These are phyloP conservation scores for Saprolegnia parasitica DNA, from an alignment of 352 stramenopile species.

Conservation along the genomic window DNA sequence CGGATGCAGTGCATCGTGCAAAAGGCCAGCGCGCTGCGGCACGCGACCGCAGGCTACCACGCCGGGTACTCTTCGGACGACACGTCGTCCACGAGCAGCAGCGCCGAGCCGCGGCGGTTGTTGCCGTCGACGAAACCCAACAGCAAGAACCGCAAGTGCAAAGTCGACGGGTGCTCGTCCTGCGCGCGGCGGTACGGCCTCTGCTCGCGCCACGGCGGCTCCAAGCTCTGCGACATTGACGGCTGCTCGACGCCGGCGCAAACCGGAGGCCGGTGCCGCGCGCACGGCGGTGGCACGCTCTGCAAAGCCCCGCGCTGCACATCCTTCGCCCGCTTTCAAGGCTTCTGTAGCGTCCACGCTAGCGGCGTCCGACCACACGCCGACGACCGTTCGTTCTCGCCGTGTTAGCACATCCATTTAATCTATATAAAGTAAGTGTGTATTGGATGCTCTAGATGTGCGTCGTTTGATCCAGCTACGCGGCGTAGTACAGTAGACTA, in stretches of 20 bases:
- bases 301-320: background rate
- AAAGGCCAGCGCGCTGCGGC: background rate
- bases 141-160: conserved; percentile 1
- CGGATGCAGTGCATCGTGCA: background rate
- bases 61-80: background rate
- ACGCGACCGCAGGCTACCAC: background rate
- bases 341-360: background rate
- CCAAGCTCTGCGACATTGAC: background rate
- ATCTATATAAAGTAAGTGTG: too few relatives aligned
- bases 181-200: conserved; percentile 1
- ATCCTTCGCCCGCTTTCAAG: conserved; percentile 2
- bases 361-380: background rate
- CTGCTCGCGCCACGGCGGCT: conserved; percentile 16
- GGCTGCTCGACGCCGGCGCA: conserved; percentile 14
- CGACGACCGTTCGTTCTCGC: too few relatives aligned
- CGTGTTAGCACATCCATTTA: too few relatives aligned
- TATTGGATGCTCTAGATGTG: too few relatives aligned
- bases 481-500: too few relatives aligned
- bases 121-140: background rate
- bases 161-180: conserved; percentile 1
- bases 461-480: too few relatives aligned
- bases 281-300: conserved; percentile 7
- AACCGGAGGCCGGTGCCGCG: conserved; percentile 3
- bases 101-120: too few relatives aligned
- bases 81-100: background rate